Conservation (phyloP, 2,329 filamentous ascomycete genomes). For the Periconia sp. region DNA sequence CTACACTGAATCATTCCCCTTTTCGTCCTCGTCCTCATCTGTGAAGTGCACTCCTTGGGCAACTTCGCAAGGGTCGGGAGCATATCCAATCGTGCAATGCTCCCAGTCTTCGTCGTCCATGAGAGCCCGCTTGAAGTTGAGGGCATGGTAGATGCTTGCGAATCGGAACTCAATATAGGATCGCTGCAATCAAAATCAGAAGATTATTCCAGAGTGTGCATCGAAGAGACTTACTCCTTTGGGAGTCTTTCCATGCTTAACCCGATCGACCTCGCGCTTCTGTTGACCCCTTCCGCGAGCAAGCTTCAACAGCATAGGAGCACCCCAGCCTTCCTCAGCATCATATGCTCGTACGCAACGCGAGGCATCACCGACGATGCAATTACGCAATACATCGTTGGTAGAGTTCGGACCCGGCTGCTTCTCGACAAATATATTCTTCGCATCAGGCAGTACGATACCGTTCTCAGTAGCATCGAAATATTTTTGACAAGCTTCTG, state of each 20-base stretch:
- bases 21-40: constrained; percentile 20
- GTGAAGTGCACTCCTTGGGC: constrained; percentile 34
- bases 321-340: constrained; percentile 48
- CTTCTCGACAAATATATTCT: constrained; percentile 37
- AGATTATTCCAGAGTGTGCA: background rate
- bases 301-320: constrained; percentile 45
- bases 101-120: constrained; percentile 53
- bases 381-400: constrained; percentile 50
- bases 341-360: constrained; percentile 54
- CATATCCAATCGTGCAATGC: constrained; percentile 51
- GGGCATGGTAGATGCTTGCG: constrained; percentile 53
- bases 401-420: constrained; percentile 34
- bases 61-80: constrained; percentile 50
- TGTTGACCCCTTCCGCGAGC: constrained; percentile 39
- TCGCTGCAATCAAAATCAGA: constrained; percentile 36
- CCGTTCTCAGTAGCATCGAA: constrained; percentile 43
- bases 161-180: constrained; percentile 57
- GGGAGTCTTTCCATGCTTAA: constrained; percentile 49
- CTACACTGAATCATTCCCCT: background rate
- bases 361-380: constrained; percentile 49
- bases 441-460: constrained; percentile 28
- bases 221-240: constrained; percentile 46
- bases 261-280: constrained; percentile 53
- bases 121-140: constrained; percentile 52
- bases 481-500: constrained; percentile 40